Evolutionary conservation across 345 rosid species (phyloP).

Genomic region (Litchi chinensis): DNA sequence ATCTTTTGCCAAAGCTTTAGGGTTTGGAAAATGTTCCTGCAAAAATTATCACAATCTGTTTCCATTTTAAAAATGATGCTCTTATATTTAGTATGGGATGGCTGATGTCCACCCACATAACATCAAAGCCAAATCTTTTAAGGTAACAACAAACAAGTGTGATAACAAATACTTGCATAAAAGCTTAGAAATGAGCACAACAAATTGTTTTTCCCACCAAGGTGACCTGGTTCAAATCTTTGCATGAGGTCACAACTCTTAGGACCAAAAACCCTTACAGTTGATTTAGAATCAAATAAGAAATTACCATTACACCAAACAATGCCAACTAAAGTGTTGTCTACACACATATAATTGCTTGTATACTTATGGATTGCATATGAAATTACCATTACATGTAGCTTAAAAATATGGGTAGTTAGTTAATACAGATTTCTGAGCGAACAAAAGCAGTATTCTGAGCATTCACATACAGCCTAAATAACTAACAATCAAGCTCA

Average conservation of each 20-base stretch:
- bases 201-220: background rate
- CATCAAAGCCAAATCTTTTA: background rate
- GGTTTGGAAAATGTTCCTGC: slow-evolving; percentile 73
- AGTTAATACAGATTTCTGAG: background rate
- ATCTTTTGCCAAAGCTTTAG: slow-evolving; percentile 57
- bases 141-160: background rate
- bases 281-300: background rate
- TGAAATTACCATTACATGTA: background rate
- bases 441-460: background rate
- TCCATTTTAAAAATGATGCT: background rate
- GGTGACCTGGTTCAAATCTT: background rate
- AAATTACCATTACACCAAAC: background rate
- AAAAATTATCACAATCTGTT: slow-evolving; percentile 15
- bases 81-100: background rate
- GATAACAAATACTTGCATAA: background rate
- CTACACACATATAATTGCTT: background rate
- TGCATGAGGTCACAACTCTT: background rate
- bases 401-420: background rate
- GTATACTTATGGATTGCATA: background rate
- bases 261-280: background rate
- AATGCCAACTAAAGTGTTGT: background rate
- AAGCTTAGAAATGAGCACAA: background rate
- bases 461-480: background rate
- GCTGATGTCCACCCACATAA: background rate
- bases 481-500: background rate